phyloP scores from a whole-genome alignment of 2,329 filamentous ascomycete genomes.

The Monosporascus sp. region DNA sequence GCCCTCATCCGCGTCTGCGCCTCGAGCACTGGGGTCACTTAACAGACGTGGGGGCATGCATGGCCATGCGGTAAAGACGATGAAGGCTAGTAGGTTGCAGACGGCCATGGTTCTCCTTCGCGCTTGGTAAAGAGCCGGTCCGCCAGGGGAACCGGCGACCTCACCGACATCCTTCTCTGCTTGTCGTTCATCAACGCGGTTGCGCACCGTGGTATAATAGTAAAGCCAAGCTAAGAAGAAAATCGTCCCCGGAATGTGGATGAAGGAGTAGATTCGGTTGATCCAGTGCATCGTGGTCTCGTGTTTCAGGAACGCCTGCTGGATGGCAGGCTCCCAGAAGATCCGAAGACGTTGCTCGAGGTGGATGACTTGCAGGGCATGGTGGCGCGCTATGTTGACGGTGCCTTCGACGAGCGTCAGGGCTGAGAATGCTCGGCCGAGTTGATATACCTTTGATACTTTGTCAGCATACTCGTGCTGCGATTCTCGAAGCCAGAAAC shows the following conservation, averaged over 20 bases:
- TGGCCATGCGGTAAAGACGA: conserved; percentile 58
- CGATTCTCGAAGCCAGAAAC: conserved; percentile 12
- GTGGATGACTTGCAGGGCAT: conserved; percentile 63
- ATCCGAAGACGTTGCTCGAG: conserved; percentile 61
- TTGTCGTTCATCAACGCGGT: conserved; percentile 6
- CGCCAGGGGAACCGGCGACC: conserved; percentile 24
- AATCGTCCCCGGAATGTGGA: conserved; percentile 73
- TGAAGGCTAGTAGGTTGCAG: conserved; percentile 56
- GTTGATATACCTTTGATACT: conserved; percentile 61
- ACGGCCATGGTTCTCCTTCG: conserved; percentile 57
- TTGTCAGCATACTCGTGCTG: not conserved
- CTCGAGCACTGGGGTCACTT: conserved; percentile 50
- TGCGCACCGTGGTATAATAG: conserved; percentile 62
- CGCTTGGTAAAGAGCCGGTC: conserved; percentile 47
- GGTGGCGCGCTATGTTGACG: conserved; percentile 61
- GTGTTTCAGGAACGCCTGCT: conserved; percentile 40
- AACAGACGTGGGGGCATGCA: conserved; percentile 60
- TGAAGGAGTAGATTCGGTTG: conserved; percentile 71
- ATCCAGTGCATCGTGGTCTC: conserved; percentile 60
- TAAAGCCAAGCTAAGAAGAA: conserved; percentile 61
- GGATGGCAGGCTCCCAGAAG: conserved; percentile 56
- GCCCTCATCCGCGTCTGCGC: conserved; percentile 51
- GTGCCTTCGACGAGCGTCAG: conserved; percentile 64
- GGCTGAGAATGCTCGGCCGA: conserved; percentile 68
- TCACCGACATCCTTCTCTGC: conserved; percentile 3